These are phyloP conservation scores for Linum usitatissimum DNA, from an alignment of 345 rosid species.

Conservation along the genomic window DNA sequence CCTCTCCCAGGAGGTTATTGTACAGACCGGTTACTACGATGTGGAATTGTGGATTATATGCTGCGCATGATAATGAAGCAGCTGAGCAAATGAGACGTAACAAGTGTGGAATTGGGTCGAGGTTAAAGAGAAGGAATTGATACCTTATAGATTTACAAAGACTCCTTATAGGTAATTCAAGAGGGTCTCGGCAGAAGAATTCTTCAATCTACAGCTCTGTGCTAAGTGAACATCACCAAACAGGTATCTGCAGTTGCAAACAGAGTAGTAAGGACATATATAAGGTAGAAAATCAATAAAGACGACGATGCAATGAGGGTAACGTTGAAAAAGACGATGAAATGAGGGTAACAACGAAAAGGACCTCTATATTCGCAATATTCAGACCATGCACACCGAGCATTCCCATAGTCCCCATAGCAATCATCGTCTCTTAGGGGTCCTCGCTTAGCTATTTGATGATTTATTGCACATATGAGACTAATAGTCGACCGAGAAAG, in stretches of 20 bases:
- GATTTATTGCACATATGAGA: slow-evolving; percentile 6
- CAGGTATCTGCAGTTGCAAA: slow-evolving; percentile 42
- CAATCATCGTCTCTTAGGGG: slow-evolving; percentile 89
- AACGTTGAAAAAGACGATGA: neutral
- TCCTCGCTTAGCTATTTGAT: slow-evolving; percentile 68
- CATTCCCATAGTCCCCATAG: slow-evolving; percentile 97
- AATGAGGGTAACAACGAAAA: slow-evolving; percentile 4
- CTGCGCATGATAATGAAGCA: too few species aligned
- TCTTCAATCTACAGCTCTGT: slow-evolving; percentile 95
- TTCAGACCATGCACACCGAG: slow-evolving; percentile 91
- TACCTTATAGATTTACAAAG: slow-evolving; percentile 19
- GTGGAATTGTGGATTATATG: too few species aligned
- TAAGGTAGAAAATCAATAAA: neutral
- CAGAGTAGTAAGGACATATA: neutral
- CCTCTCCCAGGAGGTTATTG: too few species aligned
- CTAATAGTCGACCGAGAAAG: slow-evolving; percentile 7
- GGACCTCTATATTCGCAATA: slow-evolving; percentile 96
- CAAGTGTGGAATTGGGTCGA: neutral
- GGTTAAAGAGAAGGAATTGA: neutral
- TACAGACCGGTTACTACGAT: too few species aligned
- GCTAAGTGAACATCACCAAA: slow-evolving; percentile 96
- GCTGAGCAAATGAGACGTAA: too few species aligned
- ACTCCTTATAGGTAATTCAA: slow-evolving; percentile 47
- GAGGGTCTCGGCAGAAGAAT: slow-evolving; percentile 49
- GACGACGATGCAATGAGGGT: neutral